Evolutionary conservation across 2,329 filamentous ascomycete genomes (phyloP).

Genomic region (Teratosphaeria zuluensis): DNA sequence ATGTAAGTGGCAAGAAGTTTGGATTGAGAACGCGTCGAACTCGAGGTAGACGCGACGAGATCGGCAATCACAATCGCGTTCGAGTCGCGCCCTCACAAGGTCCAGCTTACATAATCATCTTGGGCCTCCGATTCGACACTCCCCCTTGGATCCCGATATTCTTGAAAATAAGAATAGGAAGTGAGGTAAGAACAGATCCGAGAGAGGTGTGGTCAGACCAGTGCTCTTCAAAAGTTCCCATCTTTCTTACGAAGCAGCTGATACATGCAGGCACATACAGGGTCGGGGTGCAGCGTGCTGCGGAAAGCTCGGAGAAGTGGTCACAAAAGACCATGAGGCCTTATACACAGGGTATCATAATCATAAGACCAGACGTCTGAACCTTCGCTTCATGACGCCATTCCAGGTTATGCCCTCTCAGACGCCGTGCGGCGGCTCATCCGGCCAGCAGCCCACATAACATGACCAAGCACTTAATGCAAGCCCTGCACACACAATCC

Average conservation of each 20-base stretch:
- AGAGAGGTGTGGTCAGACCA: too few relatives aligned
- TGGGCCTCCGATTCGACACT: too few relatives aligned
- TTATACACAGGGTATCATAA: background rate
- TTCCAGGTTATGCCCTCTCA: background rate
- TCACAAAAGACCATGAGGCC: too few relatives aligned
- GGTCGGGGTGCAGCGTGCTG: too few relatives aligned
- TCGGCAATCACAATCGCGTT: background rate
- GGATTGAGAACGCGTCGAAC: background rate
- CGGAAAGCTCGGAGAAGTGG: too few relatives aligned
- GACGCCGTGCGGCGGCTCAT: background rate
- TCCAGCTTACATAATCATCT: background rate
- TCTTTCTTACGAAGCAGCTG: too few relatives aligned
- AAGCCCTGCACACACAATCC: background rate
- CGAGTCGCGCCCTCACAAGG: background rate
- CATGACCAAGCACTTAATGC: background rate
- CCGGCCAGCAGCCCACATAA: background rate
- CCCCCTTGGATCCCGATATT: too few relatives aligned
- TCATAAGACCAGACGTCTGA: background rate
- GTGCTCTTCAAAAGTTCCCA: too few relatives aligned
- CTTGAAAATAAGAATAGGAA: too few relatives aligned
- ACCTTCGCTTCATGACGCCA: background rate
- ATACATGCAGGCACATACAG: too few relatives aligned
- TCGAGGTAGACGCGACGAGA: background rate
- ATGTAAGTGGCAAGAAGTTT: background rate
- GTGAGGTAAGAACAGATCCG: too few relatives aligned